phyloP scores from a whole-genome alignment of 2,329 filamentous ascomycete species.

The Penicillium concentricum region DNA sequence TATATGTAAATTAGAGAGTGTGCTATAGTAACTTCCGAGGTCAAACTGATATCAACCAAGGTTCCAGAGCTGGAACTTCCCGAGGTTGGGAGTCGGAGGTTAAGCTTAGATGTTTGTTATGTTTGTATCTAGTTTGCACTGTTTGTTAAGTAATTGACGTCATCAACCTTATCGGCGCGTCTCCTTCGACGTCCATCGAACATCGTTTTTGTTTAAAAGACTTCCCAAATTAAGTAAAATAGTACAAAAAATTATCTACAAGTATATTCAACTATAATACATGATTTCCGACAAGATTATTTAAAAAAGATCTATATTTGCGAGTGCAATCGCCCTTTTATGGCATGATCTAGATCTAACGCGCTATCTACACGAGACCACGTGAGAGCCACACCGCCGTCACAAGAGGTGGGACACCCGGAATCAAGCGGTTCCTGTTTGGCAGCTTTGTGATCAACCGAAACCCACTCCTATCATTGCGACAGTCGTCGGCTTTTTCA shows the following conservation, averaged over 20 bases:
- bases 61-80: not conserved
- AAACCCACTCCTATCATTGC: conserved; percentile 23
- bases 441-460: conserved; percentile 21
- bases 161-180: conserved; percentile 22
- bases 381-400: conserved; percentile 26
- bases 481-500: conserved; percentile 15
- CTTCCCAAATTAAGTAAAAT: fast-evolving
- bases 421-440: conserved; percentile 26
- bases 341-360: conserved; percentile 12
- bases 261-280: not conserved
- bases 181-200: conserved; percentile 16
- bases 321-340: conserved; percentile 14
- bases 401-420: conserved; percentile 15
- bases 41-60: not conserved
- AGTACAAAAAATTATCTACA: not conserved
- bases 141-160: conserved; percentile 14
- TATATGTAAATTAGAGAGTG: too few species aligned
- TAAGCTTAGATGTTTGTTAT: not conserved
- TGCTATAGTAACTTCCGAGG: too few species aligned
- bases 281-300: not conserved
- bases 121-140: conserved; percentile 2
- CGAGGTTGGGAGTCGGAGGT: not conserved
- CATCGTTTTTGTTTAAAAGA: not conserved
- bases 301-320: not conserved
- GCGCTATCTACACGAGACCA: conserved; percentile 25